phyloP scores from a whole-genome alignment of 2,329 filamentous ascomycete species.

The Beauveria bassiana region DNA sequence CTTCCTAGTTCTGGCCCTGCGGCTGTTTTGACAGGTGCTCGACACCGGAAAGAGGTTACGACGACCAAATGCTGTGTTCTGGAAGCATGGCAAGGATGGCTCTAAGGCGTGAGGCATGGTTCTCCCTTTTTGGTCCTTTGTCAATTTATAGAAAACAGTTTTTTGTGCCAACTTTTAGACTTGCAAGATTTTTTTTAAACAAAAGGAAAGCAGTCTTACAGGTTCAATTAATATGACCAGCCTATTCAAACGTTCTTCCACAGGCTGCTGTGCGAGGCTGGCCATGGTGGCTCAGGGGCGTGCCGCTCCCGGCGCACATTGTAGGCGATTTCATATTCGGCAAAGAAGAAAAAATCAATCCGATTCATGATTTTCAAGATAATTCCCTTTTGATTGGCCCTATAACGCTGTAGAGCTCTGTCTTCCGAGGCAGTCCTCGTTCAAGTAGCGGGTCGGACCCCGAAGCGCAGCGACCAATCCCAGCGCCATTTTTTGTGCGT shows the following conservation, averaged over 20 bases:
- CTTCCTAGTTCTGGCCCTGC: neutral
- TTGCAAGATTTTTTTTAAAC: too few species aligned
- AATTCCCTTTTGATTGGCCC: neutral
- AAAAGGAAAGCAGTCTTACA: too few species aligned
- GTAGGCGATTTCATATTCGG: too few species aligned
- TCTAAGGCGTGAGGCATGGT: neutral
- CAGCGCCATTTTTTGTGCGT: slow-evolving; percentile 3
- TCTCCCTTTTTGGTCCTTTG: neutral
- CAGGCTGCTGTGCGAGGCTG: neutral
- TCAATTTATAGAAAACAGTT: neutral
- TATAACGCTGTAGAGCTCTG: too few species aligned
- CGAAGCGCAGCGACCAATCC: slow-evolving; percentile 1
- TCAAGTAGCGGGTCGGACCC: slow-evolving; percentile 4
- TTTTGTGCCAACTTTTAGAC: neutral
- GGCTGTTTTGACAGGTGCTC: neutral
- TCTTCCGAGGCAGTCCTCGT: too few species aligned
- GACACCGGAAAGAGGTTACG: slow-evolving; percentile 3
- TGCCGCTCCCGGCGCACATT: too few species aligned
- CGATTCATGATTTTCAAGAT: too few species aligned
- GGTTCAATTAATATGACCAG: neutral
- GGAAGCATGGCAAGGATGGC: neutral
- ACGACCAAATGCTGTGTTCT: neutral
- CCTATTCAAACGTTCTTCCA: neutral
- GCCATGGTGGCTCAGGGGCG: neutral
- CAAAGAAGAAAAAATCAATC: too few species aligned